Evolutionary conservation across 1,284 basidiomycete genomes (phyloP).

Genomic region (Ceratobasidium sp.): DNA sequence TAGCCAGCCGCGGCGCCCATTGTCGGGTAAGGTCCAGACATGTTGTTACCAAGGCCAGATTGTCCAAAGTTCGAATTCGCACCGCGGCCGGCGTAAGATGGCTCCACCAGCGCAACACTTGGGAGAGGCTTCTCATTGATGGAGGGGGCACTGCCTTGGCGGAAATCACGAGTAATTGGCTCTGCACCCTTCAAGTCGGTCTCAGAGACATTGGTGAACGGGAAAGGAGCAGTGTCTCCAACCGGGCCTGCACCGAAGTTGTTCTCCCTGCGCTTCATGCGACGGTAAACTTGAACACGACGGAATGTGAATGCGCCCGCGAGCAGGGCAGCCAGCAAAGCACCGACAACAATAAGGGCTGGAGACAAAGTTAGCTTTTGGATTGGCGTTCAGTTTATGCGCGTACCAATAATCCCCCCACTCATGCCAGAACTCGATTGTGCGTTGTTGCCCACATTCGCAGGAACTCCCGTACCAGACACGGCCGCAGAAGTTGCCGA

Average conservation of each 20-base stretch:
- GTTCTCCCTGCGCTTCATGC: conserved; percentile 37
- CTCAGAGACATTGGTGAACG: conserved; percentile 43
- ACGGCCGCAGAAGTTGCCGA: neutral
- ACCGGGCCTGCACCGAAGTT: conserved; percentile 34
- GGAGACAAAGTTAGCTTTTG: conserved; percentile 1
- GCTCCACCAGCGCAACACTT: conserved; percentile 22
- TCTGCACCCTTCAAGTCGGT: conserved; percentile 38
- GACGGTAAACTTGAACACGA: conserved; percentile 37
- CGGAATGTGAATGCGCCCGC: conserved; percentile 39
- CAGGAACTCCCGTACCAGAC: conserved; percentile 16
- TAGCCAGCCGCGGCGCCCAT: conserved; percentile 29
- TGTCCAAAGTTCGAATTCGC: conserved; percentile 11
- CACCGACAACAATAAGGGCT: conserved; percentile 45
- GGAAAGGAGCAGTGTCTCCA: conserved; percentile 34
- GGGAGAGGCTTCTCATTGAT: conserved; percentile 33
- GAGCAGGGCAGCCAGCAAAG: conserved; percentile 36
- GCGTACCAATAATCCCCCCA: conserved; percentile 40
- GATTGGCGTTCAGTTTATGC: neutral
- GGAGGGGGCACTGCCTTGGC: neutral
- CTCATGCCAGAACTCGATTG: conserved; percentile 23
- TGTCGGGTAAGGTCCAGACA: conserved; percentile 33
- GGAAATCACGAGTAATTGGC: conserved; percentile 24
- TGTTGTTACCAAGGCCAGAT: neutral
- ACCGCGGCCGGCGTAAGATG: conserved; percentile 5
- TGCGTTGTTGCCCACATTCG: neutral